A percentile compares a stretch with the other conserved stretches of the same genome.
These are phyloP conservation scores for Breviolum minutum DNA, from an alignment of 73 alveolate species.

Conservation along the genomic window DNA sequence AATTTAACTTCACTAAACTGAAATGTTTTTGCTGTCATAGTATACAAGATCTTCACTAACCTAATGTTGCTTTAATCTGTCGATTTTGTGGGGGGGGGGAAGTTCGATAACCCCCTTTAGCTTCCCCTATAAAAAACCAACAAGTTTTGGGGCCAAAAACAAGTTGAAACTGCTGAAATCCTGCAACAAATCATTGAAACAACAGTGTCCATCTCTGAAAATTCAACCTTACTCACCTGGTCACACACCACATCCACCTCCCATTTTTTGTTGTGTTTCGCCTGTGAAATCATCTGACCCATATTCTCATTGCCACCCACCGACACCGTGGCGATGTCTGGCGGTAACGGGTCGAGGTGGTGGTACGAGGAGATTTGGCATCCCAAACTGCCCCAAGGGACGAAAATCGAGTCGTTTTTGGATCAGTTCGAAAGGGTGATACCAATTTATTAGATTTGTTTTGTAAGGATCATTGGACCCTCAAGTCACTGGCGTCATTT, in stretches of 20 bases:
- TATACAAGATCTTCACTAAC: too few species aligned
- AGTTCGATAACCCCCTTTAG: too few species aligned
- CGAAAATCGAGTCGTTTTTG: too few species aligned
- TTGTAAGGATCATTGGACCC: too few species aligned
- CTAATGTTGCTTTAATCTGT: too few species aligned
- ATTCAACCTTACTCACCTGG: not conserved
- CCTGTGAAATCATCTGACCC: conserved; percentile 87
- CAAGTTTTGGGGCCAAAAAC: not conserved
- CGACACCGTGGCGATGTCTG: conserved; percentile 91
- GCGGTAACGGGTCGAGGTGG: too few species aligned
- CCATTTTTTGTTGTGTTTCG: not conserved
- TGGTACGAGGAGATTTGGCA: not conserved
- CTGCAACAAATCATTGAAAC: not conserved
- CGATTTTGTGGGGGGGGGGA: too few species aligned
- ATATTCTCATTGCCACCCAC: conserved; percentile 91
- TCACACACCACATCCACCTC: not conserved
- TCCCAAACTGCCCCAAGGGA: too few species aligned
- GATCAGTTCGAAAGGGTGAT: not conserved
- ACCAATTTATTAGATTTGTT: too few species aligned
- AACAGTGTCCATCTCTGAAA: not conserved
- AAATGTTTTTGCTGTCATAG: too few species aligned
- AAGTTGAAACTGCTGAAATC: not conserved
- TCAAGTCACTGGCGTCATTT: too few species aligned
- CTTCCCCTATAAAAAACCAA: not conserved
- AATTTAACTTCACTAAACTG: too few species aligned